A percentile compares a stretch with the other conserved stretches of the same genome.
phyloP scores from a whole-genome alignment of 2,329 filamentous ascomycete species.

The Aaosphaeria pasadenensis region DNA sequence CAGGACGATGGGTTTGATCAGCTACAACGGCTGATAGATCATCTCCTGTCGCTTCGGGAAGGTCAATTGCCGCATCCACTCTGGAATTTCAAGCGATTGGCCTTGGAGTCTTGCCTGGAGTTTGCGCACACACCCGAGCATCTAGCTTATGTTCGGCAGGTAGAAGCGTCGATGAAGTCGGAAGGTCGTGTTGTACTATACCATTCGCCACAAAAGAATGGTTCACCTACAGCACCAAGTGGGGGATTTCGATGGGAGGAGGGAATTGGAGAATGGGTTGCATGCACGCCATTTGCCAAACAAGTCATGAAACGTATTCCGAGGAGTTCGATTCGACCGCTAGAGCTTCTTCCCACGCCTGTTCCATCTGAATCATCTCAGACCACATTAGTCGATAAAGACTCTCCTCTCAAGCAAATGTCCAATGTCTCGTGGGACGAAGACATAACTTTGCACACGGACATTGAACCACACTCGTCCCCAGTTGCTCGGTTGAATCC shows the following conservation, averaged over 20 bases:
- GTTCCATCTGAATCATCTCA: constrained; percentile 16
- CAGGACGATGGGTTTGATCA: constrained; percentile 33
- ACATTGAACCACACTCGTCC: constrained; percentile 19
- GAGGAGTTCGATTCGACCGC: constrained; percentile 14
- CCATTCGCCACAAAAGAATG: constrained; percentile 25
- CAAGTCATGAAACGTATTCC: constrained; percentile 11
- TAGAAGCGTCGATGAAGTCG: constrained; percentile 30
- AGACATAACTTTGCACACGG: constrained; percentile 3
- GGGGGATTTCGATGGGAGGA: constrained; percentile 44
- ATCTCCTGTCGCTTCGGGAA: constrained; percentile 20
- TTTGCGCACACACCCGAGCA: constrained; percentile 31
- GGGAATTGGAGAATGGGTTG: constrained; percentile 47
- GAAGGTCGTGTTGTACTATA: constrained; percentile 23
- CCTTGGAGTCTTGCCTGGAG: constrained; percentile 34
- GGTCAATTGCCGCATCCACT: constrained; percentile 24
- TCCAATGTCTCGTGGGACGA: constrained; percentile 6
- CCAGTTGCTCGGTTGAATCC: constrained; percentile 3
- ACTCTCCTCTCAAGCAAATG: background rate
- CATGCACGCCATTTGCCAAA: constrained; percentile 36
- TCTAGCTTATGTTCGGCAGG: constrained; percentile 22
- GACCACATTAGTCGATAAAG: constrained; percentile 1
- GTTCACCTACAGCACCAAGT: constrained; percentile 16
- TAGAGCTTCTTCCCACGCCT: constrained; percentile 27
- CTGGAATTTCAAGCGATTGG: constrained; percentile 36
- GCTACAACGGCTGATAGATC: constrained; percentile 26